Base-by-base conservation (phyloP, 768 basidiomycete species). In the Rhodotorula diobovata region DNA sequence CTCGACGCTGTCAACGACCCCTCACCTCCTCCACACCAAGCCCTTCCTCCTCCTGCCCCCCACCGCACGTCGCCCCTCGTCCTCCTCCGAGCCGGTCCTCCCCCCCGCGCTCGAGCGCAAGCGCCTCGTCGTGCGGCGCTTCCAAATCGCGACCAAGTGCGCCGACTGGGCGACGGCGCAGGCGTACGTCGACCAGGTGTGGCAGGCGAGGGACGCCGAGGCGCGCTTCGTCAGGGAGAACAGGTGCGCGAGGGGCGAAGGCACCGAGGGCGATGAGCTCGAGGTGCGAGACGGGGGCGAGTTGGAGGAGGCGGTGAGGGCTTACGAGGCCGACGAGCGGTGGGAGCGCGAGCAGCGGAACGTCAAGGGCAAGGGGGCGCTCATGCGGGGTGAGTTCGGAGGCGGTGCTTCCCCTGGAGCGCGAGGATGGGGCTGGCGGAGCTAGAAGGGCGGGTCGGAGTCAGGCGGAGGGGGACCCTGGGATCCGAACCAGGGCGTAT, bases 11-110 rank as follows among this genome's bases (percentile, higher is more conserved):
- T 68, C 73, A 12, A 75, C 73, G 4, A 75, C 73, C 0, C 73
- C 73, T 1, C 70, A 71, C 39, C 63, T 75, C n/a, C 41, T 75
- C 5, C 73, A 75, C 63, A 68, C 73, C 2, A 63, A 63, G 30
- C 70, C 66, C 39, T 75, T 75, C 63, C 50, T 75, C 59, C 61
- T 75, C 32, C 73, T 75, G 28, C 73, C 73, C 0, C 70, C 70
- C 34, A 45, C 28, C 41, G 45, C 66, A 0, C 21, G 11, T 11
- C 48, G 46, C 6, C 41, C 68, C 1, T 71, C 73, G 15, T 59
- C 67, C 12, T 75, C 73, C 16, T 37, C 70, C 20, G 35, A 30
- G 12, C 73, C 73, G 4, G 41, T 68, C 39, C 55, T 68, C 28
- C 41, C 73, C 16, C 50, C 63, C 0, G 11, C 46, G 4, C 53